A percentile compares a stretch with the other conserved stretches of the same genome.
phyloP scores from a whole-genome alignment of 192 early-diverging fungal genomes.

The Rhizoclosmatium sp. region DNA sequence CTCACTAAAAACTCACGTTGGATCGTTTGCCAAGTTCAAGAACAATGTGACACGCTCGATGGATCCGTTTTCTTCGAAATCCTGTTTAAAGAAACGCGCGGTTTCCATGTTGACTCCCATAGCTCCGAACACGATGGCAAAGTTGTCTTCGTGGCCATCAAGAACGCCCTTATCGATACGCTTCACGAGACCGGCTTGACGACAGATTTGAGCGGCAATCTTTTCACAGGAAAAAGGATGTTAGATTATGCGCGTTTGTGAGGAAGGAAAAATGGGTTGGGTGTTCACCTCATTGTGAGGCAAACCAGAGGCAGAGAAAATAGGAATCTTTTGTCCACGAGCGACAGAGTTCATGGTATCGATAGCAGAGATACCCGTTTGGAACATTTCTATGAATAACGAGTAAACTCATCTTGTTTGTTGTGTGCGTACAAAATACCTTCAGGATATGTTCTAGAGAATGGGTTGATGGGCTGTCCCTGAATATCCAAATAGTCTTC shows the following conservation, averaged over 20 bases:
- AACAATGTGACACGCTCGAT: slow-evolving; percentile 98
- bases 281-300: slow-evolving; percentile 92
- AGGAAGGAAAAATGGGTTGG: neutral
- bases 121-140: slow-evolving; percentile 98
- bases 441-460: slow-evolving; percentile 97
- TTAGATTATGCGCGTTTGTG: slow-evolving; percentile 1
- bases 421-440: slow-evolving; percentile 2
- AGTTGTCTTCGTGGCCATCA: slow-evolving; percentile 98
- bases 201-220: slow-evolving; percentile 99
- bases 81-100: slow-evolving; percentile 99
- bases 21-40: slow-evolving; percentile 99
- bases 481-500: slow-evolving; percentile 98
- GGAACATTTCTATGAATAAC: slow-evolving; percentile 87
- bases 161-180: slow-evolving; percentile 90
- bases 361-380: slow-evolving; percentile 98
- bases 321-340: slow-evolving; percentile 99
- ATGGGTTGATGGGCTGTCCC: slow-evolving; percentile 99
- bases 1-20: slow-evolving; percentile 68
- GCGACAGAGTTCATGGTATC: slow-evolving; percentile 99
- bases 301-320: slow-evolving; percentile 97
- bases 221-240: slow-evolving; percentile 37
- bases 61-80: slow-evolving; percentile 99
- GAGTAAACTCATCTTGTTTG: neutral
- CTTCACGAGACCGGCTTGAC: slow-evolving; percentile 97
- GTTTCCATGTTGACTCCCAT: slow-evolving; percentile 99